phyloP scores from a whole-genome alignment of 106 monocot genomes.

The Platanthera zijinensis region DNA sequence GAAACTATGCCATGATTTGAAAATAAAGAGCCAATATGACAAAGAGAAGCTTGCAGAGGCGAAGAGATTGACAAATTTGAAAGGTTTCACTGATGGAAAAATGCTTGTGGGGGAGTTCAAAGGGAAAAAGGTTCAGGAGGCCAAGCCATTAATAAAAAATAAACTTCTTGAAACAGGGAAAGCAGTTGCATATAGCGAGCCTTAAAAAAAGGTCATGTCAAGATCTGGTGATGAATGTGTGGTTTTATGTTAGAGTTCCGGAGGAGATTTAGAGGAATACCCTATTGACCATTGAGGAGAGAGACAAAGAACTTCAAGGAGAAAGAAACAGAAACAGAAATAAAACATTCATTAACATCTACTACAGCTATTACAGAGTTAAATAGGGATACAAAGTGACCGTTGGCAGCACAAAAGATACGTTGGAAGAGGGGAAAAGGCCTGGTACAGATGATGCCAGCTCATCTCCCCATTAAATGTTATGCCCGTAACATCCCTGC shows the following conservation, averaged over 20 bases:
- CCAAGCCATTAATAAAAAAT: slow-evolving; percentile 64
- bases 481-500: too few species aligned
- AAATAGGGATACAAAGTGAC: too few species aligned
- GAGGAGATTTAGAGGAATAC: too few species aligned
- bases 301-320: too few species aligned
- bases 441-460: too few species aligned
- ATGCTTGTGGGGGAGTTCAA: slow-evolving; percentile 83
- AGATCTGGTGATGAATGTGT: slow-evolving; percentile 93
- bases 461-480: too few species aligned
- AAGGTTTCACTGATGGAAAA: slow-evolving; percentile 87
- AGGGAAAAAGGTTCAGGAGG: slow-evolving; percentile 79
- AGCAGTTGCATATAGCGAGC: slow-evolving; percentile 86
- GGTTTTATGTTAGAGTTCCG: slow-evolving; percentile 13
- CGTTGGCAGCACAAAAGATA: too few species aligned
- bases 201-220: slow-evolving; percentile 83
- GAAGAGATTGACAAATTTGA: slow-evolving; percentile 77
- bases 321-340: too few species aligned
- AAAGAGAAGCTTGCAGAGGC: slow-evolving; percentile 94
- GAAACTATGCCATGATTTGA: slow-evolving; percentile 74
- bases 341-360: too few species aligned
- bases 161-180: slow-evolving; percentile 47
- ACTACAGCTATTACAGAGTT: too few species aligned
- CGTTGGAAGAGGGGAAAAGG: too few species aligned
- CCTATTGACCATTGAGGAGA: too few species aligned
- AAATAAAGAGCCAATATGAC: slow-evolving; percentile 92